These are phyloP conservation scores for Madurella mycetomatis DNA, from an alignment of 2,329 filamentous ascomycete species.

Conservation along the genomic window DNA sequence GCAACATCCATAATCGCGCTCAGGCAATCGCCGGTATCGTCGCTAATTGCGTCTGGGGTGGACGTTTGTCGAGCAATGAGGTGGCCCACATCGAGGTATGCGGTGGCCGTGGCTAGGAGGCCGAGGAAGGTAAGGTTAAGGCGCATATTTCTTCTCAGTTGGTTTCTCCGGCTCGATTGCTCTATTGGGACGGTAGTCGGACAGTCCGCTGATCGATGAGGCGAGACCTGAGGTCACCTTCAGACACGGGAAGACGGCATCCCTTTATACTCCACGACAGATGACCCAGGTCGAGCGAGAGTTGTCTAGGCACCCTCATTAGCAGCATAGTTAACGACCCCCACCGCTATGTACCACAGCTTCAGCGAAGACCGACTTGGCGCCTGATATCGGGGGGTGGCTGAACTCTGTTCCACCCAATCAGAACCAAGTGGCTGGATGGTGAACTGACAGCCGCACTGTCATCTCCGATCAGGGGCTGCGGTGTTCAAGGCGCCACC, in stretches of 20 bases:
- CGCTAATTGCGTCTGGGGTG: not conserved
- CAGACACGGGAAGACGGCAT: too few species aligned
- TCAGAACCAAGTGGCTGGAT: not conserved
- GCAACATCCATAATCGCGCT: not conserved
- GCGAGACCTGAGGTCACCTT: not conserved
- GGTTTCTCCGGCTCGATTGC: not conserved
- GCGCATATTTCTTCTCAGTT: not conserved
- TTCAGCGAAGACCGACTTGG: not conserved
- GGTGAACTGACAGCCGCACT: not conserved
- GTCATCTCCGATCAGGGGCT: not conserved
- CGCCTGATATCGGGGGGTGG: not conserved
- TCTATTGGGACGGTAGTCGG: not conserved
- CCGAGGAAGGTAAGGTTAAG: not conserved
- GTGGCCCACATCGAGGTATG: not conserved
- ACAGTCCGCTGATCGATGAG: not conserved
- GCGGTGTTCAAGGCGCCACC: too few species aligned
- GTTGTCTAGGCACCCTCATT: too few species aligned
- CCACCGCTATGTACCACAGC: not conserved
- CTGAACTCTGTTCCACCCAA: not conserved
- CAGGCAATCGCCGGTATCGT: not conserved
- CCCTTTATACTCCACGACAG: too few species aligned
- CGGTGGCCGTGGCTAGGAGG: not conserved
- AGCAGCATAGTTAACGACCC: too few species aligned
- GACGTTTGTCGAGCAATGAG: not conserved
- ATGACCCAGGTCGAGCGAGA: too few species aligned